phyloP scores from a whole-genome alignment of 805 yeast genomes.

The Saitoella complicata region DNA sequence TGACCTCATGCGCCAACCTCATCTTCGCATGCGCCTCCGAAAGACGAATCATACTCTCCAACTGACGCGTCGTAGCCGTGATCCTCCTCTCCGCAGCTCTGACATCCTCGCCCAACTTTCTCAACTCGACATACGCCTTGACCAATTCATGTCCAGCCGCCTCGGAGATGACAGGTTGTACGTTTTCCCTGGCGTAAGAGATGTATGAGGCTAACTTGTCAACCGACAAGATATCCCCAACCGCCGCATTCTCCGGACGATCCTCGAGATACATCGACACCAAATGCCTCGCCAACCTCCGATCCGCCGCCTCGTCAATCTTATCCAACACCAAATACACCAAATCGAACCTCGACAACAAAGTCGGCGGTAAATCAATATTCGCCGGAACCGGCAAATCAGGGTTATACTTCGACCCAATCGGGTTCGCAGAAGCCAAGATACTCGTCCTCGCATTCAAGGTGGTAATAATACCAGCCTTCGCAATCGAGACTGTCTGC shows the following conservation, averaged over 20 bases:
- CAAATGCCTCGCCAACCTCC: slow-evolving; percentile 76
- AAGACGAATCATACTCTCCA: slow-evolving; percentile 88
- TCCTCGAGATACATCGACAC: slow-evolving; percentile 88
- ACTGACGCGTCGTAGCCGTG: slow-evolving; percentile 94
- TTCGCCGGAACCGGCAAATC: slow-evolving; percentile 84
- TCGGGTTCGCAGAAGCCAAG: slow-evolving; percentile 92
- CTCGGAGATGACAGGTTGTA: slow-evolving; percentile 61
- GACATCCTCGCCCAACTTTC: slow-evolving; percentile 84
- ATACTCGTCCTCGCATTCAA: slow-evolving; percentile 92
- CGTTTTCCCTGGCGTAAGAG: slow-evolving; percentile 81
- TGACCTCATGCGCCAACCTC: slow-evolving; percentile 62
- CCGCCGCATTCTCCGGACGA: slow-evolving; percentile 53
- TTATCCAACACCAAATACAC: slow-evolving; percentile 85
- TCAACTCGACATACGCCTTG: slow-evolving; percentile 77
- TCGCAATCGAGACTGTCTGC: slow-evolving; percentile 94
- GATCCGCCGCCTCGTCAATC: slow-evolving; percentile 72
- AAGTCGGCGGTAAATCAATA: slow-evolving; percentile 92
- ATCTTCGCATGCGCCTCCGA: slow-evolving; percentile 96
- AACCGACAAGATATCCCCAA: slow-evolving; percentile 58
- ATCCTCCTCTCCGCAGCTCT: slow-evolving; percentile 75
- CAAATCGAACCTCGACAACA: slow-evolving; percentile 84
- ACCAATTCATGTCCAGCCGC: slow-evolving; percentile 78
- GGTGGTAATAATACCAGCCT: slow-evolving; percentile 96
- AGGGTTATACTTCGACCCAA: slow-evolving; percentile 91
- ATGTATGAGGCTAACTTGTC: slow-evolving; percentile 79